phyloP scores from a whole-genome alignment of 306 rosid genomes.

The Vigna angularis region DNA sequence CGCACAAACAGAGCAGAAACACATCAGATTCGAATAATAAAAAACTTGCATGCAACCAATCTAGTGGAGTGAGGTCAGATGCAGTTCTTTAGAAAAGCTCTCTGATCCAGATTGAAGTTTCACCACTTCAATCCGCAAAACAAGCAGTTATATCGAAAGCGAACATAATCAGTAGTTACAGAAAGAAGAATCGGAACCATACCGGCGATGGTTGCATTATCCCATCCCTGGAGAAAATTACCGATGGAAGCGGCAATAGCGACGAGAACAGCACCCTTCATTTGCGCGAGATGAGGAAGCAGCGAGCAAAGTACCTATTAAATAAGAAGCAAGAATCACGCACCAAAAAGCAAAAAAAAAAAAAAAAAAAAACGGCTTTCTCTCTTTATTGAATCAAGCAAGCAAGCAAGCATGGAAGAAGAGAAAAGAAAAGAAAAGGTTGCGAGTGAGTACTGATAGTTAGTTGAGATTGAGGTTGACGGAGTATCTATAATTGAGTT shows the following conservation, averaged over 20 bases:
- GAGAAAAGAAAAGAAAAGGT: background rate
- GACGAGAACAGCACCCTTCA: conserved; percentile 83
- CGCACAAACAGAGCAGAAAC: background rate
- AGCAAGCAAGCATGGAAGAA: background rate
- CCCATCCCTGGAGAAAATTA: conserved; percentile 93
- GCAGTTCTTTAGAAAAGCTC: background rate
- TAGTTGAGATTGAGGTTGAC: conserved; percentile 34
- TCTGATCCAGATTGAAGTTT: background rate
- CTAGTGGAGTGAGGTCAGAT: background rate
- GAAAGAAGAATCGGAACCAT: background rate
- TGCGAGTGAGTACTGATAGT: background rate
- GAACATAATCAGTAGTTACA: background rate
- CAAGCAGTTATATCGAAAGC: background rate
- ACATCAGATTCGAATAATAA: background rate
- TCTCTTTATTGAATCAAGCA: background rate
- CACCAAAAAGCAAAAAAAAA: too few relatives aligned
- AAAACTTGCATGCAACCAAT: background rate
- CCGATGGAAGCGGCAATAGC: conserved; percentile 91
- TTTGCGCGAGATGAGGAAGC: conserved; percentile 20
- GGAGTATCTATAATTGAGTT: conserved; percentile 26
- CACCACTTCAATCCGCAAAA: background rate
- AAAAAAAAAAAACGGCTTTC: background rate
- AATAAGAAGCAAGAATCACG: conserved; percentile 2
- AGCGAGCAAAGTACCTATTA: background rate
- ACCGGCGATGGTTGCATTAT: conserved; percentile 97